Evolutionary conservation across 768 basidiomycete genomes (phyloP).

Genomic region (Mycena galericulata): DNA sequence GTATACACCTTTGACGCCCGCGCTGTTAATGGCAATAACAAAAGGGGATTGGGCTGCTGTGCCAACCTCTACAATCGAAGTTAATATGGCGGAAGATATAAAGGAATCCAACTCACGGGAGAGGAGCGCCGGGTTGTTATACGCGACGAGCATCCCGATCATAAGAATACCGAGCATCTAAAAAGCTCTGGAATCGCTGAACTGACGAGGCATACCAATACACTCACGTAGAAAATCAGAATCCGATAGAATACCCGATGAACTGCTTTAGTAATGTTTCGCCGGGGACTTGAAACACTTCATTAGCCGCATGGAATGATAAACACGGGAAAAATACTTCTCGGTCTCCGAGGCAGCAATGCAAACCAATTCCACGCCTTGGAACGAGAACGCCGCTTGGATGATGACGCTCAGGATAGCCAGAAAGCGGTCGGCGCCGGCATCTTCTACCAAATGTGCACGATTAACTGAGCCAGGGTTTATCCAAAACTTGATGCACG

Average conservation of each 20-base stretch:
- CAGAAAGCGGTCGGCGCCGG: constrained; percentile 62
- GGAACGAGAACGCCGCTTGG: constrained; percentile 79
- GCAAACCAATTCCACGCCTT: constrained; percentile 78
- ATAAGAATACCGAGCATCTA: constrained; percentile 78
- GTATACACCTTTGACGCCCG: constrained; percentile 71
- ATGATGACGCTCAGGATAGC: constrained; percentile 58
- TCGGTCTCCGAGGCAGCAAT: constrained; percentile 83
- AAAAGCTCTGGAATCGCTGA: background rate
- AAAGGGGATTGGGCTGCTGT: constrained; percentile 87
- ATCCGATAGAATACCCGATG: constrained; percentile 86
- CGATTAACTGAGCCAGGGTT: constrained; percentile 73
- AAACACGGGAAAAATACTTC: constrained; percentile 14
- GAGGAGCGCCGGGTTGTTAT: constrained; percentile 67
- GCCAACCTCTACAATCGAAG: constrained; percentile 49
- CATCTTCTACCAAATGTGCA: constrained; percentile 53
- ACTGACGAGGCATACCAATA: background rate
- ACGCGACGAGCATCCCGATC: constrained; percentile 85
- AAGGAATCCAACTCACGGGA: constrained; percentile 38
- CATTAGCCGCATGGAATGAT: background rate
- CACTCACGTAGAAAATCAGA: constrained; percentile 71
- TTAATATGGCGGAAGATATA: background rate
- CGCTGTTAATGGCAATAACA: constrained; percentile 82
- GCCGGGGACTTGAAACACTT: constrained; percentile 65
- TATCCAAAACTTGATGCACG: constrained; percentile 66
- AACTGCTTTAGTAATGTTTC: constrained; percentile 83